A percentile compares a stretch with the other conserved stretches of the same genome.
phyloP scores from a whole-genome alignment of 2,329 filamentous ascomycete species.

The Cercospora sp. region DNA sequence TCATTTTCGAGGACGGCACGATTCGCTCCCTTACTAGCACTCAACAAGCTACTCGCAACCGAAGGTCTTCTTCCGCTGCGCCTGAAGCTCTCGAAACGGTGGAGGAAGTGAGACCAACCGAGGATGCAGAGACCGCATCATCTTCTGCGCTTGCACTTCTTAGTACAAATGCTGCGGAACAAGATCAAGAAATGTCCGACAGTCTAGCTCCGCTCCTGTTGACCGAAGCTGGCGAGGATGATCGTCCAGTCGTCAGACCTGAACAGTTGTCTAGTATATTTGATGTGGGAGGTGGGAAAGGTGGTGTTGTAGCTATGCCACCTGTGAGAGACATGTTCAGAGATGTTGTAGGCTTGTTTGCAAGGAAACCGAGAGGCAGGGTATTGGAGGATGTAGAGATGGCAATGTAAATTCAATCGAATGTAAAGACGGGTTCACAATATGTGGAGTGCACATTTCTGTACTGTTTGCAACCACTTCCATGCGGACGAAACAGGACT shows the following conservation, averaged over 20 bases:
- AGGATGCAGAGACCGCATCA: conserved; percentile 12
- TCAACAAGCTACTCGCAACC: conserved; percentile 5
- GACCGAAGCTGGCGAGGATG: conserved; percentile 48
- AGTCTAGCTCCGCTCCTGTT: conserved; percentile 18
- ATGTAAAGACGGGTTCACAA: too few species aligned
- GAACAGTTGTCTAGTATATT: conserved; percentile 71
- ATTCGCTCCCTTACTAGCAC: conserved; percentile 53
- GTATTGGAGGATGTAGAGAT: conserved; percentile 17
- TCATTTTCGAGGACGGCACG: conserved; percentile 74
- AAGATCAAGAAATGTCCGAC: conserved; percentile 21
- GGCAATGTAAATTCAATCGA: conserved; percentile 6
- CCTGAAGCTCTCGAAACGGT: background rate
- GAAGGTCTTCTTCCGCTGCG: conserved; percentile 12
- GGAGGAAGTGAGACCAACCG: background rate
- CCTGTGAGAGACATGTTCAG: conserved; percentile 76
- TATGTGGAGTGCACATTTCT: background rate
- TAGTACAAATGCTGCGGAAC: conserved; percentile 9
- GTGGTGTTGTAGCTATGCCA: conserved; percentile 61
- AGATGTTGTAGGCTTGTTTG: conserved; percentile 66
- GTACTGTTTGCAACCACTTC: background rate
- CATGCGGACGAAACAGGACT: background rate
- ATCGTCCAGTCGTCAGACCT: conserved; percentile 63
- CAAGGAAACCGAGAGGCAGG: conserved; percentile 51
- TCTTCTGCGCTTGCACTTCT: conserved; percentile 15
- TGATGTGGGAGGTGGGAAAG: conserved; percentile 59